Evolutionary conservation across 768 basidiomycete genomes (phyloP).

Genomic region (Pleurotus djamor): DNA sequence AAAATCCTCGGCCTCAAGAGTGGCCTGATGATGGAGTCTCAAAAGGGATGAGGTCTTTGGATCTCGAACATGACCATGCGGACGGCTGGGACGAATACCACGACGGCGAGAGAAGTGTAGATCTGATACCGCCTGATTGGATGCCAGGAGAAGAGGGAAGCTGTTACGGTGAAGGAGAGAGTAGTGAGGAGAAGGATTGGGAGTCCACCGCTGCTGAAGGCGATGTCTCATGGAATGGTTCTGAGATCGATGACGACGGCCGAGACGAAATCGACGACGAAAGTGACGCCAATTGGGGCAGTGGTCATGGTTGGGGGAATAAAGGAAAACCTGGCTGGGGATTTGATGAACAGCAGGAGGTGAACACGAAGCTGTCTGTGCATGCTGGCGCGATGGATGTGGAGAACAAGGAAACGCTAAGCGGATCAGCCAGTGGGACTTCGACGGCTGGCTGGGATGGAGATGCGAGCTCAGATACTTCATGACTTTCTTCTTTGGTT

Average conservation of each 20-base stretch:
- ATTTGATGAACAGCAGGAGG: constrained; percentile 6
- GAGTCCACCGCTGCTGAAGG: constrained; percentile 37
- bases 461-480: constrained; percentile 38
- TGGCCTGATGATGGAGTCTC: constrained; percentile 20
- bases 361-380: constrained; percentile 5
- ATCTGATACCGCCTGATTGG: constrained; percentile 43
- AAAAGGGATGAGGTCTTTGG: constrained; percentile 21
- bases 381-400: constrained; percentile 4
- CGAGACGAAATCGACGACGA: constrained; percentile 20
- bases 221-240: constrained; percentile 37
- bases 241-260: constrained; percentile 28
- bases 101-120: constrained; percentile 29
- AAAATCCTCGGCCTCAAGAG: not conserved
- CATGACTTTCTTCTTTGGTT: constrained; percentile 13
- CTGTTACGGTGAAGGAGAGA: constrained; percentile 22
- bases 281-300: constrained; percentile 15
- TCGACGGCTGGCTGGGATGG: constrained; percentile 44
- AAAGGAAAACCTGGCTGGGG: constrained; percentile 15
- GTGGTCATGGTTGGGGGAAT: constrained; percentile 6
- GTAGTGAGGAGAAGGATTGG: constrained; percentile 21
- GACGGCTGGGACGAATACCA: constrained; percentile 1
- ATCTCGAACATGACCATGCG: not conserved
- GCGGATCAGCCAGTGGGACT: constrained; percentile 20
- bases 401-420: constrained; percentile 10
- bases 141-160: constrained; percentile 35